Percentiles rank a stretch among this genome's conserved stretches.
phyloP scores from a whole-genome alignment of 495 filamentous ascomycete species.

The Entonaema liquescens region DNA sequence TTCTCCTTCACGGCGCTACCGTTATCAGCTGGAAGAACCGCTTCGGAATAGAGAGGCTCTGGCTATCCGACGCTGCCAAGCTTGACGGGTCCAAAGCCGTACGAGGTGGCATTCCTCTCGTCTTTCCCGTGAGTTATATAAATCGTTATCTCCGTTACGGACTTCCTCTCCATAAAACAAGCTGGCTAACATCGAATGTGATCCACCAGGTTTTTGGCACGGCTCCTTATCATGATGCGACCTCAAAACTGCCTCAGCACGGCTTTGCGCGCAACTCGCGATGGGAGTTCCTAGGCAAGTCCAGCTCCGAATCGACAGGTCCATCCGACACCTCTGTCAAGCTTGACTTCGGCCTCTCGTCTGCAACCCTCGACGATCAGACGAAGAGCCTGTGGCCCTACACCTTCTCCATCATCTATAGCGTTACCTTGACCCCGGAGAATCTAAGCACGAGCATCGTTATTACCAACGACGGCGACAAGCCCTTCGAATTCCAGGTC shows the following conservation, averaged over 20 bases:
- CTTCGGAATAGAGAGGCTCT: conserved; percentile 84
- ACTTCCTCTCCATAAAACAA: not conserved
- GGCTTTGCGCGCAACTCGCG: conserved; percentile 89
- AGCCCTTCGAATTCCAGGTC: conserved; percentile 88
- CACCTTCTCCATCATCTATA: conserved; percentile 90
- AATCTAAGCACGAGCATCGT: conserved; percentile 83
- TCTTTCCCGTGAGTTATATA: conserved; percentile 81
- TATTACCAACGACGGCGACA: conserved; percentile 82
- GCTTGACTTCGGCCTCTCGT: conserved; percentile 91
- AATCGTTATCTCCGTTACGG: not conserved
- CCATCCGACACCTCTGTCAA: conserved; percentile 74
- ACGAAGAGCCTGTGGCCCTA: conserved; percentile 76
- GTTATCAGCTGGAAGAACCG: conserved; percentile 90
- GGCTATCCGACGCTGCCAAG: conserved; percentile 79
- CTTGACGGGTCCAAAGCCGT: conserved; percentile 69
- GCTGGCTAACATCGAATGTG: conserved; percentile 11
- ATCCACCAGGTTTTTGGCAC: conserved; percentile 83
- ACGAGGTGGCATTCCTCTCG: conserved; percentile 85
- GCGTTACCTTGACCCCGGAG: conserved; percentile 79
- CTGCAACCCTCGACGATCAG: conserved; percentile 70
- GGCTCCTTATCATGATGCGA: conserved; percentile 73
- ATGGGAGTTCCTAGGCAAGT: conserved; percentile 82
- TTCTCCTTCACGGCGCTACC: conserved; percentile 91
- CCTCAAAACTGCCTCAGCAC: conserved; percentile 84
- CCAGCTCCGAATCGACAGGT: conserved; percentile 62